Evolutionary conservation across 1,139 yeast species (phyloP), one percentile per base, ranked within the genome.

Genomic region (Pichia sp.): DNA sequence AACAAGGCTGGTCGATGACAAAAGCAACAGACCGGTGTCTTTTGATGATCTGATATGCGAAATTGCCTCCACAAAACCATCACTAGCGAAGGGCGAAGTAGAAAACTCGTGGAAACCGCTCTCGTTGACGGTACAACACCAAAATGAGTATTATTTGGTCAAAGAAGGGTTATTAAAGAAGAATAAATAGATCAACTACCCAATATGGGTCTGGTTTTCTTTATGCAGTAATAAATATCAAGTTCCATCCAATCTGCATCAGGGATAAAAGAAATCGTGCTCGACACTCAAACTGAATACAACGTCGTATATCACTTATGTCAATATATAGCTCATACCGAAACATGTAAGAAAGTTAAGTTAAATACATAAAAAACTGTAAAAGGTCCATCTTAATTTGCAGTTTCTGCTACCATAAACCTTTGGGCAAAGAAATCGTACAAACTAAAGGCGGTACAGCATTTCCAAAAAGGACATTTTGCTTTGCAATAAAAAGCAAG

Each of bases 141-240:
- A 62, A 33, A 62, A 67, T 43, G 62, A 60, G 1, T 65, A 61
- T 45, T 71, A 64, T 50, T 56, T 70, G 1, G 64, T 69, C 5
- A 62, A 64, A 33, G 73, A 67, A 47, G 72, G 73, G 5, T 51
- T 68, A 35, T 48, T 66, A 26, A 68, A 66, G 44, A 56, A 61
- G 26, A 56, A 51, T 33, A 58, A 57, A 44, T 57, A 51, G 32
- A 31, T 1, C 2, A 31, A 16, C 23, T 16, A 16, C 23, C 23
- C 23, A 31, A 31, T 31, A 31, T 31, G 8, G 8, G 33, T 11
- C 33, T 8, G 33, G 33, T 31, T 31, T 31, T 31, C 8, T 31
- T 31, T 2, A 31, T 31, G 10, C 33, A 31, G 33, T 31, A 31
- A 11, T 31, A 11, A 8, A 11, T 8, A 31, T 11, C 33, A 11